These are phyloP conservation scores for Penicillium sp. DNA, from an alignment of 2,329 filamentous ascomycete genomes.

Conservation along the genomic window DNA sequence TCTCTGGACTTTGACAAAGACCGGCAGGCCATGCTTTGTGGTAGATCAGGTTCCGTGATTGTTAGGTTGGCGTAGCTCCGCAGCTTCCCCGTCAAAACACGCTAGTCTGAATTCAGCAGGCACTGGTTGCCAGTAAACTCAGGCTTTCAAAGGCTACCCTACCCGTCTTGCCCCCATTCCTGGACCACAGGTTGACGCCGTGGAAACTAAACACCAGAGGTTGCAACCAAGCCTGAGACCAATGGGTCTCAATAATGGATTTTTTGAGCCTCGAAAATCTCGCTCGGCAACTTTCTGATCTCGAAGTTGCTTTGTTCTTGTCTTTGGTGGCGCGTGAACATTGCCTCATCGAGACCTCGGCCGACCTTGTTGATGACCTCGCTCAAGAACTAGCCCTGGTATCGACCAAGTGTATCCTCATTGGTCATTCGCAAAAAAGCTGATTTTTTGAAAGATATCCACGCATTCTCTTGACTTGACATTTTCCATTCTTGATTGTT, in stretches of 20 bases:
- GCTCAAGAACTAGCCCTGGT: conserved; percentile 68
- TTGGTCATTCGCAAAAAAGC: neutral
- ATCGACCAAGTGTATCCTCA: conserved; percentile 6
- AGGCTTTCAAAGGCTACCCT: conserved; percentile 4
- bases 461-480: conserved; percentile 66
- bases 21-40: conserved; percentile 12
- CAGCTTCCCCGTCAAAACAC: conserved; percentile 4
- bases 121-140: neutral
- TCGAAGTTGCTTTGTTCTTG: conserved; percentile 79
- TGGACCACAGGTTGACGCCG: neutral
- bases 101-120: conserved; percentile 10
- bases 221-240: neutral
- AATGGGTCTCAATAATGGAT: conserved; percentile 46
- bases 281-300: conserved; percentile 73
- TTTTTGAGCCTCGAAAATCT: conserved; percentile 58
- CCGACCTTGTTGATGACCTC: conserved; percentile 59
- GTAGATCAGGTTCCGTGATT: conserved; percentile 11
- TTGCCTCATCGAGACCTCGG: conserved; percentile 74
- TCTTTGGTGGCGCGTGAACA: conserved; percentile 78
- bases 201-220: neutral
- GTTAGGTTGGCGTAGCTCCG: conserved; percentile 8
- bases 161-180: conserved; percentile 4
- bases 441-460: conserved; percentile 45
- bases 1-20: conserved; percentile 6
- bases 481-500: conserved; percentile 66